Percentiles rank a stretch among this genome's conserved stretches.
These are phyloP conservation scores for Leccinum imitatum DNA, from an alignment of 768 basidiomycete genomes.

Conservation along the genomic window DNA sequence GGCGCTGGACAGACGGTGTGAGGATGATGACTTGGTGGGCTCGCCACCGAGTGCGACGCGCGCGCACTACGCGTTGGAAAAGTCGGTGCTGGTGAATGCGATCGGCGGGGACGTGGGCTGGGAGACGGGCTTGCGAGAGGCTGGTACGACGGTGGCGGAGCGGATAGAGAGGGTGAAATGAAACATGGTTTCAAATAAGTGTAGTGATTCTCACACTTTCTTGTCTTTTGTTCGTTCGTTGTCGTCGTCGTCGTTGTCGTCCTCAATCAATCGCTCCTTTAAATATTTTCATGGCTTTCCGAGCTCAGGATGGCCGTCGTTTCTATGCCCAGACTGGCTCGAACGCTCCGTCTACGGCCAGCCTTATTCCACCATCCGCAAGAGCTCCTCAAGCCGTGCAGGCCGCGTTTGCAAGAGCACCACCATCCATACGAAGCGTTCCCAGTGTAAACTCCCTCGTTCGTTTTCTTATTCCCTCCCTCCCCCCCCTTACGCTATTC, in stretches of 20 bases:
- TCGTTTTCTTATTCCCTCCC: constrained; percentile 10
- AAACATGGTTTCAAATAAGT: not conserved
- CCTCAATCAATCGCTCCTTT: constrained; percentile 19
- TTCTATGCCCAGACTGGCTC: constrained; percentile 40
- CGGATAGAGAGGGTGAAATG: constrained; percentile 43
- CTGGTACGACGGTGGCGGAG: constrained; percentile 48
- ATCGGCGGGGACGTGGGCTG: constrained; percentile 30
- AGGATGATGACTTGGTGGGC: constrained; percentile 9
- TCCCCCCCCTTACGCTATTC: not conserved
- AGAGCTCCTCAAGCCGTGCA: constrained; percentile 36
- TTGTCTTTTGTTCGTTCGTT: constrained; percentile 3
- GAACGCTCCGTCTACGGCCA: constrained; percentile 51
- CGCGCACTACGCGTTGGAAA: constrained; percentile 43
- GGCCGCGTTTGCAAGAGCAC: constrained; percentile 43
- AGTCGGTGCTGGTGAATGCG: constrained; percentile 39
- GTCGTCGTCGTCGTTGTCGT: constrained; percentile 1
- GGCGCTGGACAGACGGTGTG: constrained; percentile 50
- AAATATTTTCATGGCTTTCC: constrained; percentile 21
- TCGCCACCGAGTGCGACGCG: constrained; percentile 35
- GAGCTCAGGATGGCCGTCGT: constrained; percentile 36
- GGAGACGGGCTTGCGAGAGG: constrained; percentile 39
- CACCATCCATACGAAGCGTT: constrained; percentile 36
- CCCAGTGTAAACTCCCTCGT: constrained; percentile 46
- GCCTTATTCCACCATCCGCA: constrained; percentile 44
- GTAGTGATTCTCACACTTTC: not conserved